Base-by-base conservation (phyloP, 192 early-diverging fungal genomes). In the Rhizophagus sp. region DNA sequence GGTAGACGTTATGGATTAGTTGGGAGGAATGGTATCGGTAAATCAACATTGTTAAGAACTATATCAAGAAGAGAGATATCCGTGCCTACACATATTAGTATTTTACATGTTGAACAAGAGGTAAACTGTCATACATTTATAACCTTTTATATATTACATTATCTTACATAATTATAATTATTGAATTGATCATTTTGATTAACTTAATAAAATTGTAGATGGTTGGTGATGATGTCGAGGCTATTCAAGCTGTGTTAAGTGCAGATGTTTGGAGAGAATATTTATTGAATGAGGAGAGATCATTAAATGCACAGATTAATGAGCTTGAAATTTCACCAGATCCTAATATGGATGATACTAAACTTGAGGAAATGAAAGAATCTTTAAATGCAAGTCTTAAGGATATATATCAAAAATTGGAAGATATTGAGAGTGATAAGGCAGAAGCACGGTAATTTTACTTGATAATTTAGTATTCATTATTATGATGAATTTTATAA, bases 41-140 rank as follows among this genome's bases (percentile, higher is more conserved):
- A 95, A 82, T 94, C 93, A 12, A 96, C 95, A 25, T 86, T 96
- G 1, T 73, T 96, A 72, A 88, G 92, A 44, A 92, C 94, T 64
- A 91, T 96, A 71, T 88, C 93, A 30, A 83, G 88, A 78, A 93
- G 97, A 82, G 98, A 99, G 85, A 85, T 99, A 79, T 86, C 87
- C 19, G 90, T 97, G 22, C 96, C 97, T 41, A 88, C 90, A 1
- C 96, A 99, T 82, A 97, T 99, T 79, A 91, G 93, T 73, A 94
- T 99, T 79, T 85, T 98, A 77, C 96, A 98, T 88, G 98, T 99
- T 62, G 98, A 99, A 82, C 98, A 99, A 82, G 98, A 99, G 85
- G 93, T 92, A 87, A 27, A 34, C 24, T 10, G 22, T 9, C 49
- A 81, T 33, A 63, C 1, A 30, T 30, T 30, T 30, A n/a, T 30